phyloP scores from a whole-genome alignment of 345 rosid species.

The Isatis tinctoria region DNA sequence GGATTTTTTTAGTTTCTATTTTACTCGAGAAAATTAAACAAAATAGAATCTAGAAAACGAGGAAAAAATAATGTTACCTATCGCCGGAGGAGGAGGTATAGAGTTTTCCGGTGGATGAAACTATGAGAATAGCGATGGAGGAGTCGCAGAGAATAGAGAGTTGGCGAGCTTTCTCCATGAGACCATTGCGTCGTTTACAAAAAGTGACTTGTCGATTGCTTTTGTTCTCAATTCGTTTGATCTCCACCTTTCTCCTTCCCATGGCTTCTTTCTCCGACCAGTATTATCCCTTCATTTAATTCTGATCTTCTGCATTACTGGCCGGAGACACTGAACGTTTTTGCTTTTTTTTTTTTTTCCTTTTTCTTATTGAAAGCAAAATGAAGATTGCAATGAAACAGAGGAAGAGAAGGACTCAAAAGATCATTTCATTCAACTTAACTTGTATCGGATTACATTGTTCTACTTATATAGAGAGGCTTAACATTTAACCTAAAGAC shows the following conservation, averaged over 20 bases:
- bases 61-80: constrained; percentile 29
- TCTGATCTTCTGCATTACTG: neutral
- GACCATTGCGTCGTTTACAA: constrained; percentile 59
- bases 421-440: too few species aligned
- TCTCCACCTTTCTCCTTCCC: constrained; percentile 60
- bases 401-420: too few species aligned
- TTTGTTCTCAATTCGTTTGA: constrained; percentile 65
- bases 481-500: too few species aligned
- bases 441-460: too few species aligned
- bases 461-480: too few species aligned
- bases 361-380: too few species aligned
- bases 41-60: neutral
- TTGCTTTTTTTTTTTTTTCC: too few species aligned
- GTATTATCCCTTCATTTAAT: constrained; percentile 9
- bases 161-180: constrained; percentile 68
- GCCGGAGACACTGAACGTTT: neutral
- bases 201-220: constrained; percentile 67
- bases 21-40: neutral
- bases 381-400: too few species aligned
- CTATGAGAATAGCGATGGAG: constrained; percentile 46
- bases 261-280: constrained; percentile 11
- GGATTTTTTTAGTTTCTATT: neutral
- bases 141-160: constrained; percentile 69
- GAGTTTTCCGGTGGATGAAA: constrained; percentile 54
- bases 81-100: constrained; percentile 47